Conservation (phyloP, 805 yeast species). For the Saturnispora diversa region DNA sequence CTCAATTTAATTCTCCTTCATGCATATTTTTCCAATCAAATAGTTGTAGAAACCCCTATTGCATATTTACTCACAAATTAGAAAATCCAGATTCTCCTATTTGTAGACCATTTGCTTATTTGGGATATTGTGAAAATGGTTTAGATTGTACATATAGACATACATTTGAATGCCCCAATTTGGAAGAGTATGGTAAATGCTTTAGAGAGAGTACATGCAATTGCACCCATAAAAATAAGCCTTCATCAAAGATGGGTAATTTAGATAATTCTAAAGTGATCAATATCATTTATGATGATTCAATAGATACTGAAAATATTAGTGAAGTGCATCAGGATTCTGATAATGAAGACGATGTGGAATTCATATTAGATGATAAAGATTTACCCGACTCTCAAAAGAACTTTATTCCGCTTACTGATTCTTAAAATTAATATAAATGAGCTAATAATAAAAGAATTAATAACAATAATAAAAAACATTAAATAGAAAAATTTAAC, state of each 20-base stretch:
- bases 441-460: no score
- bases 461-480: no score
- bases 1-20: conserved; percentile 51
- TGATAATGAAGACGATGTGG: conserved; percentile 18
- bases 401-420: no score
- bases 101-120: conserved; percentile 61
- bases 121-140: conserved; percentile 65
- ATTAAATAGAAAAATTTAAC: no score
- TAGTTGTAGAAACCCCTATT: conserved; percentile 39
- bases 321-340: conserved; percentile 30
- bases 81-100: conserved; percentile 32
- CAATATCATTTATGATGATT: no score
- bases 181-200: conserved; percentile 53
- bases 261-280: no score
- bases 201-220: conserved; percentile 48
- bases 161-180: conserved; percentile 61
- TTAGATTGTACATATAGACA: conserved; percentile 49
- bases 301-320: conserved; percentile 18
- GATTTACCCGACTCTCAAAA: neutral
- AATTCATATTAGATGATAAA: conserved; percentile 11
- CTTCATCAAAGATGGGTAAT: no score
- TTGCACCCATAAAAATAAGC: conserved; percentile 35
- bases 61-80: conserved; percentile 44
- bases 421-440: no score
- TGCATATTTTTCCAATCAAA: conserved; percentile 47